phyloP scores from a whole-genome alignment of 1,284 basidiomycete species.

The Inonotus obliquus region DNA sequence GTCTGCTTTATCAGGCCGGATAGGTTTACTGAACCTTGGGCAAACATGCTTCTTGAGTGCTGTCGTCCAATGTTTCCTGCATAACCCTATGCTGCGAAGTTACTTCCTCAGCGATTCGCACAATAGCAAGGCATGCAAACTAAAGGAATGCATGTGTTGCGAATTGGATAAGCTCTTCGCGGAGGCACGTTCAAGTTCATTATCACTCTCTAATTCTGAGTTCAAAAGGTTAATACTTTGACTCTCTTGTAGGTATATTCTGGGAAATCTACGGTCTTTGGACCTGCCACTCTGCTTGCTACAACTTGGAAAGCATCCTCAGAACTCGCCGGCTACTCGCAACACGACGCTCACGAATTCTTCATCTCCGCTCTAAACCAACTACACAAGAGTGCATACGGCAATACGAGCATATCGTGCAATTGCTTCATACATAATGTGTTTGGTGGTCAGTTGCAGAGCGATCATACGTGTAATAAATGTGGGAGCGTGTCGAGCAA shows the following conservation, averaged over 20 bases:
- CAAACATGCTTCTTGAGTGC: constrained; percentile 96
- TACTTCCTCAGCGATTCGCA: constrained; percentile 90
- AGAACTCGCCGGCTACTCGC: constrained; percentile 86
- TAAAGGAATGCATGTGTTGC: constrained; percentile 83
- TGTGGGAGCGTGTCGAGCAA: constrained; percentile 76
- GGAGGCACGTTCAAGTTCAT: constrained; percentile 66
- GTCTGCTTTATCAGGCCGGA: constrained; percentile 49
- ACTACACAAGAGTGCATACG: constrained; percentile 77
- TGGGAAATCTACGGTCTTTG: constrained; percentile 65
- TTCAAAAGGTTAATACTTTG: not conserved
- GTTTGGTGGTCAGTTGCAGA: constrained; percentile 85
- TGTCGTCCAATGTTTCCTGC: constrained; percentile 87
- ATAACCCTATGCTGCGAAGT: constrained; percentile 88
- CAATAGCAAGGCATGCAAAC: constrained; percentile 62
- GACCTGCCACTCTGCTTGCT: constrained; percentile 80
- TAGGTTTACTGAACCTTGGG: constrained; percentile 88
- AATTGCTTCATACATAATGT: constrained; percentile 92
- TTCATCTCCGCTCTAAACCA: constrained; percentile 80
- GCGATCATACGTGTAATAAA: constrained; percentile 83
- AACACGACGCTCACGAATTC: constrained; percentile 94
- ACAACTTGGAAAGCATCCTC: constrained; percentile 84
- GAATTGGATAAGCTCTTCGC: constrained; percentile 92
- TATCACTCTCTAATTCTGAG: not conserved
- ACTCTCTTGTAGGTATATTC: constrained; percentile 59
- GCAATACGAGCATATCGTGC: constrained; percentile 70